Conservation (phyloP, 345 rosid genomes). For the Arabis alpina region DNA sequence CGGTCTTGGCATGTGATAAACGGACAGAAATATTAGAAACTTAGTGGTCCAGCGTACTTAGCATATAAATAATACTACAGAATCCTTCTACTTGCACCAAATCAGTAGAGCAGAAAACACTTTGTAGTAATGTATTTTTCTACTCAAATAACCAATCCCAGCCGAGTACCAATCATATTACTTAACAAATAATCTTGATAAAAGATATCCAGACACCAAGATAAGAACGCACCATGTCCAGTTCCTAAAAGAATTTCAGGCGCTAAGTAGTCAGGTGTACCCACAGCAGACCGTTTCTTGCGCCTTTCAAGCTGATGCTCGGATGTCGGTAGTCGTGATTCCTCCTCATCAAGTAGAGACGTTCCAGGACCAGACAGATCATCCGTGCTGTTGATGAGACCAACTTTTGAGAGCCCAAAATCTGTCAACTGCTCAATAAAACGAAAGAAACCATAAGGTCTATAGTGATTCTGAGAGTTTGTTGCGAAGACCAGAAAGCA, state of each 20-base stretch:
- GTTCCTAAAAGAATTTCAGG: constrained; percentile 99
- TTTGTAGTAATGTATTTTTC: constrained; percentile 5
- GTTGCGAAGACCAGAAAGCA: constrained; percentile 7
- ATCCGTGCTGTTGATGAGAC: constrained; percentile 99
- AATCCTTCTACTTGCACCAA: constrained; percentile 9
- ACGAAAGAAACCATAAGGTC: constrained; percentile 22
- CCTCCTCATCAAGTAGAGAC: constrained; percentile 86
- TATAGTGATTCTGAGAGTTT: not conserved
- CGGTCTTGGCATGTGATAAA: constrained; percentile 22
- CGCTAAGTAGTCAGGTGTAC: constrained; percentile 99
- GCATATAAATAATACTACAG: constrained; percentile 6
- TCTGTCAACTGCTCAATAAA: constrained; percentile 47
- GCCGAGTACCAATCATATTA: constrained; percentile 20
- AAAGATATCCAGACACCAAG: constrained; percentile 3
- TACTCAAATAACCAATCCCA: constrained; percentile 17
- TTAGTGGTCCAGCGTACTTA: not conserved
- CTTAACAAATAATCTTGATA: constrained; percentile 1
- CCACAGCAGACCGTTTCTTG: constrained; percentile 98
- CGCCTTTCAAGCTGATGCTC: constrained; percentile 69
- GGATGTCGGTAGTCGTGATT: constrained; percentile 59
- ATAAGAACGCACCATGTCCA: constrained; percentile 86
- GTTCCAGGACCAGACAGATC: constrained; percentile 96
- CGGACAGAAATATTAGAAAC: constrained; percentile 21
- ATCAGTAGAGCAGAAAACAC: constrained; percentile 1
- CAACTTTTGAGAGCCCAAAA: constrained; percentile 56